phyloP scores from a whole-genome alignment of 805 yeast species.

The Monosporozyma servazzii region DNA sequence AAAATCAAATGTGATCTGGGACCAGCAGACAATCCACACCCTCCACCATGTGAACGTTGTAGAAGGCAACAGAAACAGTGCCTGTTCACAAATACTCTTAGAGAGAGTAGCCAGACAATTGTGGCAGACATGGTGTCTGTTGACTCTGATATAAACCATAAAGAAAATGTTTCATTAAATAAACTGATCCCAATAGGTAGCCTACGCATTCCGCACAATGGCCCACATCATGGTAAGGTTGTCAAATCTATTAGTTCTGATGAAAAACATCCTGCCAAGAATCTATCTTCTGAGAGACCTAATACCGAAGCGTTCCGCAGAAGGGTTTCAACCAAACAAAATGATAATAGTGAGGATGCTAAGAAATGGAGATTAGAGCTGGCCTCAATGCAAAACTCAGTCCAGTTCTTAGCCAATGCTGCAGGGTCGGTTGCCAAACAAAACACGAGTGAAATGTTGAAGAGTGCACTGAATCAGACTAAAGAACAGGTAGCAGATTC shows the following conservation, averaged over 20 bases:
- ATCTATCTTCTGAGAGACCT: no score
- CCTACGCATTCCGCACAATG: neutral
- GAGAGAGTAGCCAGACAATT: neutral
- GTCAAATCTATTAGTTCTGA: neutral
- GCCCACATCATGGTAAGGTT: neutral
- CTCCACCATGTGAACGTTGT: slow-evolving; percentile 83
- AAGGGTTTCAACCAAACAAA: neutral
- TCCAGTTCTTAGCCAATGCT: slow-evolving; percentile 65
- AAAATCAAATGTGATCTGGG: slow-evolving; percentile 86
- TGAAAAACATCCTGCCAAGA: neutral
- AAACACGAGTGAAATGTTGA: neutral
- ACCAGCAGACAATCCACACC: slow-evolving; percentile 56
- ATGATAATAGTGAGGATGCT: neutral
- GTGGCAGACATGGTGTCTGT: slow-evolving; percentile 1
- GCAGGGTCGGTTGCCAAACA: slow-evolving; percentile 59
- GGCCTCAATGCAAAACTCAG: slow-evolving; percentile 46
- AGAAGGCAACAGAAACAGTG: slow-evolving; percentile 76
- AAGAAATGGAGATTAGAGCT: slow-evolving; percentile 21
- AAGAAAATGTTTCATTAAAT: neutral
- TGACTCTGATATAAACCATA: neutral
- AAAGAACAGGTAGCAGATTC: neutral
- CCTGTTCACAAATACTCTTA: slow-evolving; percentile 9
- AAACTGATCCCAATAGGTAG: neutral
- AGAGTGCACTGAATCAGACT: neutral
- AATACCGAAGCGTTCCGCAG: neutral